phyloP scores from a whole-genome alignment of 371 early-diverging fungal species.

The Gilbertella persicaria region DNA sequence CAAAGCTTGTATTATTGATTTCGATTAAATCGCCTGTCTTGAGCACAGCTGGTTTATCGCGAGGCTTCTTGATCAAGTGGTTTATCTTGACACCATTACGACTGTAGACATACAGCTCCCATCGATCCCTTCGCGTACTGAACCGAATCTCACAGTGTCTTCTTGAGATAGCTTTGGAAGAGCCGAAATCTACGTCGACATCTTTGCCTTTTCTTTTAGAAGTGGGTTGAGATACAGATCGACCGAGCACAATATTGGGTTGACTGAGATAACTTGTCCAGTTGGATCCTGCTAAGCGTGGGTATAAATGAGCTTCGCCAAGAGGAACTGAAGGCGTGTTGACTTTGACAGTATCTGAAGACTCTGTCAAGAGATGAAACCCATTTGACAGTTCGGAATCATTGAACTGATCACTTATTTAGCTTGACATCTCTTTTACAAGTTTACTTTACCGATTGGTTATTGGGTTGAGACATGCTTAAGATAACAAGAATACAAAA shows the following conservation, averaged over 20 bases:
- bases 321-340: constrained; percentile 29
- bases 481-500: too few relatives aligned
- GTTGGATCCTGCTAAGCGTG: constrained; percentile 41
- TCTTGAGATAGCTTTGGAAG: constrained; percentile 39
- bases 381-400: constrained; percentile 27
- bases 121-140: constrained; percentile 23
- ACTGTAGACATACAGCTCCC: constrained; percentile 44
- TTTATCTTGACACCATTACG: constrained; percentile 47
- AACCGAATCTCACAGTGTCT: constrained; percentile 44
- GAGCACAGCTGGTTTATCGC: constrained; percentile 23
- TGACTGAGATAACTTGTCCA: constrained; percentile 47
- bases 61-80: constrained; percentile 25
- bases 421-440: too few relatives aligned
- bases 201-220: background rate
- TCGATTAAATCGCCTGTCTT: constrained; percentile 37
- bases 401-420: constrained; percentile 23
- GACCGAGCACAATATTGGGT: constrained; percentile 34
- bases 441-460: too few relatives aligned
- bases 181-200: constrained; percentile 42
- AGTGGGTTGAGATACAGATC: constrained; percentile 15
- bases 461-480: too few relatives aligned
- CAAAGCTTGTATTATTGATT: constrained; percentile 33
- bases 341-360: constrained; percentile 30
- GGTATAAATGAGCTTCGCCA: constrained; percentile 33
- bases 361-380: constrained; percentile 32